Base-by-base conservation (phyloP, 192 early-diverging fungal genomes). In the Obelidium mucronatum region DNA sequence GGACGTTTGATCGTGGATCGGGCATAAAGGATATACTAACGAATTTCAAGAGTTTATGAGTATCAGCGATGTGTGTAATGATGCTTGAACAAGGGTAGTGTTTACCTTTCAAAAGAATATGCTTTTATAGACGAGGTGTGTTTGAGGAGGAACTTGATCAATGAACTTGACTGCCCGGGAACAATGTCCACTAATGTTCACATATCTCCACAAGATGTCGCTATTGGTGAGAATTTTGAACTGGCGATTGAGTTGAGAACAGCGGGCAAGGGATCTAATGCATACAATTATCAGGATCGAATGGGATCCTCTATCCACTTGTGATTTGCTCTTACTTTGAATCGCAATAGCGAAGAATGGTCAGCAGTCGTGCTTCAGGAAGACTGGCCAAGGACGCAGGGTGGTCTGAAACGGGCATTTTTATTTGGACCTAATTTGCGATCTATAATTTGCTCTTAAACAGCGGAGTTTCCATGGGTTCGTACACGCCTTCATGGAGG, bases 401-500 rank as follows among this genome's bases (percentile, higher is more conserved):
- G n/a, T n/a, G n/a, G n/a, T n/a, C n/a, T n/a, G n/a, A n/a, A n/a
- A n/a, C n/a, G n/a, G n/a, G n/a, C n/a, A n/a, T n/a, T n/a, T n/a
- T n/a, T n/a, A n/a, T n/a, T n/a, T n/a, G n/a, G n/a, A n/a, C n/a
- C n/a, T n/a, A n/a, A n/a, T n/a, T n/a, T n/a, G n/a, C n/a, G n/a
- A n/a, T n/a, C n/a, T n/a, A 60, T 3, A 60, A 60, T 30, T 60
- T 60, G 30, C 58, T 3, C 58, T 19, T 28, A 60, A 60, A n/a
- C n/a, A n/a, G n/a, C n/a, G 59, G 59, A 31, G 33, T 8, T 22
- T 60, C 59, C 51, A 82, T 36, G 3, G 77, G 73, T 74, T 79
- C 74, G 40, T 82, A 82, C 24, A 73, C 70, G 31, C 5, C 15
- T 36, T 76, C 44, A 58, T 73, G 28, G 4, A 82, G 52, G 13